Evolutionary conservation across 1,284 basidiomycete genomes (phyloP), one percentile per base, ranked within the genome.

Genomic region (Gastroboletus turbinatus): DNA sequence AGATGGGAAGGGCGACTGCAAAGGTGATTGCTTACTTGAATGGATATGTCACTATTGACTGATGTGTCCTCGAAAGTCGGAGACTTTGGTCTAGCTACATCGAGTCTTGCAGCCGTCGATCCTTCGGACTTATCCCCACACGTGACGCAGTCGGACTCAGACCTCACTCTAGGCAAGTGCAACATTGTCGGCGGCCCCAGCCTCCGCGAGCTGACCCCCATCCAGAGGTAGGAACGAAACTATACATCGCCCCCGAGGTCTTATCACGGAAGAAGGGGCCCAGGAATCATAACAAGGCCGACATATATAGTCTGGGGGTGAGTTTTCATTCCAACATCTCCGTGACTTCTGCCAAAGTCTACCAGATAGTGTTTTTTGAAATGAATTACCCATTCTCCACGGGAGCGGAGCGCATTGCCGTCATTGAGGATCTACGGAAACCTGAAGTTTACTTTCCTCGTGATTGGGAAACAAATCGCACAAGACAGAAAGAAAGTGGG

Each of bases 381-480:
- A 97, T 98, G 94, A 94, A 95, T 69, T 94, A 90, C 76, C 66
- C 72, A 21, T 96, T 97, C 74, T 79, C 82, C n/a, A 98, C 96
- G 0, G 87, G 85, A 3, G 84, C 92, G 52, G 96, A 98, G 69
- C 85, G 96, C 16, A 90, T 92, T 44, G 82, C 82, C 4, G 91
- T 96, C 17, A 81, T 98, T 7, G 88, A 90, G 59, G 85, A 87
- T 48, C 71, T 97, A 35, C 78, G 95, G 13, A 85, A 83, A 59
- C 85, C 86, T 0, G 75, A 80, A 5, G 83, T 96, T 38, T 77
- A 81, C 39, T 94, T 98, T 65, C 95, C 95, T 1, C 55, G 71
- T 2, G 78, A 77, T 2, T 98, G 96, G 95, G 82, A 85, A 56
- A 63, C 74, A 13, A 82, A 81, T 56, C 79, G 87, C 30, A 76